A percentile compares a stretch with the other conserved stretches of the same genome.
phyloP scores from a whole-genome alignment of 371 early-diverging fungal species.

The Rhizomucor miehei region DNA sequence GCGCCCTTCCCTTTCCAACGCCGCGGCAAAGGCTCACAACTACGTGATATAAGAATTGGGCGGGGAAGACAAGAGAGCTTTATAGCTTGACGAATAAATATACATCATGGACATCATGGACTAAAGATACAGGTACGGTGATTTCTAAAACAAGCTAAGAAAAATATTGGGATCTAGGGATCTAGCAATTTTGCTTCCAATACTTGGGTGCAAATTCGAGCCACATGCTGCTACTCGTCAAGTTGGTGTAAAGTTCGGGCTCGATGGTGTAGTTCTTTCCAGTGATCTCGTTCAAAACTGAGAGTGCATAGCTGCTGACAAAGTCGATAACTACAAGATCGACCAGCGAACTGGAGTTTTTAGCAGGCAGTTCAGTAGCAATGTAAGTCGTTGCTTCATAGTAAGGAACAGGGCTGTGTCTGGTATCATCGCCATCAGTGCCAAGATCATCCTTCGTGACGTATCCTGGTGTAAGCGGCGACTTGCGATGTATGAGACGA shows the following conservation, averaged over 20 bases:
- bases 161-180: no score
- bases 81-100: no score
- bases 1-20: no score
- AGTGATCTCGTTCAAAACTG: conserved; percentile 24
- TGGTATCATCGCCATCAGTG: conserved; percentile 39
- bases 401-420: conserved; percentile 33
- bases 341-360: conserved; percentile 10
- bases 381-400: conserved; percentile 45
- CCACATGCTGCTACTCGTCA: conserved; percentile 33
- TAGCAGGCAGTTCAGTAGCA: conserved; percentile 21
- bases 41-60: no score
- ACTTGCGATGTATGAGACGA: conserved; percentile 23
- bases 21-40: no score
- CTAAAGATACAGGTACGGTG: no score
- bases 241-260: conserved; percentile 16
- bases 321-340: conserved; percentile 36
- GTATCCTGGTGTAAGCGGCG: conserved; percentile 52
- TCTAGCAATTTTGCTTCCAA: conserved; percentile 9
- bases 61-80: no score
- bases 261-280: conserved; percentile 19
- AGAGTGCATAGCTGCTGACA: conserved; percentile 22
- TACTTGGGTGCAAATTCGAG: conserved; percentile 11
- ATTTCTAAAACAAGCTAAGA: no score
- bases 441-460: conserved; percentile 52
- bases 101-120: no score